Percentiles rank a stretch among this genome's conserved stretches.
These are phyloP conservation scores for Avena sativa DNA, from an alignment of 176 grass and related monocot species.

Conservation along the genomic window DNA sequence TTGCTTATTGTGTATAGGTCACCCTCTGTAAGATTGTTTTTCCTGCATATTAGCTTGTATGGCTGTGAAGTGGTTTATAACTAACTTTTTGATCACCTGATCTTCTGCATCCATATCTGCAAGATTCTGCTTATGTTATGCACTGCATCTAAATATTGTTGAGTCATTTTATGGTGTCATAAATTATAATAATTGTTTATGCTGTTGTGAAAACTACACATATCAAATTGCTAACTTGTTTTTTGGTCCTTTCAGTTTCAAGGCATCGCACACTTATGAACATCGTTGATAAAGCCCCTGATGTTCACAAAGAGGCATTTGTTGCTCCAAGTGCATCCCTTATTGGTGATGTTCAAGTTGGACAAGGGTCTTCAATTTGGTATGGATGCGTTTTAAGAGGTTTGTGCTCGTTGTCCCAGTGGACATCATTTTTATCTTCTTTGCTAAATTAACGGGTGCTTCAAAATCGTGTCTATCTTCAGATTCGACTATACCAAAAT, in stretches of 20 bases:
- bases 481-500: slow-evolving; percentile 25
- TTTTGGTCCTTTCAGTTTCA: slow-evolving; percentile 62
- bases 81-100: slow-evolving; percentile 12
- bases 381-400: slow-evolving; percentile 94
- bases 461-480: not conserved
- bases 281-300: slow-evolving; percentile 78
- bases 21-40: not conserved
- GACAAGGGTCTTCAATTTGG: slow-evolving; percentile 94
- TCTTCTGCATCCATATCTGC: slow-evolving; percentile 5
- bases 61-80: not conserved
- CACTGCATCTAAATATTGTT: slow-evolving; percentile 29
- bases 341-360: slow-evolving; percentile 89
- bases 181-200: slow-evolving; percentile 8
- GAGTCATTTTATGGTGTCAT: not conserved
- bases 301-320: slow-evolving; percentile 88
- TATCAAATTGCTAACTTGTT: slow-evolving; percentile 38
- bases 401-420: slow-evolving; percentile 41
- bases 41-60: slow-evolving; percentile 2
- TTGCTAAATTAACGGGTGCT: not conserved
- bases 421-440: slow-evolving; percentile 20
- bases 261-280: slow-evolving; percentile 96
- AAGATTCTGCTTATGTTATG: slow-evolving; percentile 10
- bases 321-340: slow-evolving; percentile 97
- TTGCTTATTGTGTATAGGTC: not conserved
- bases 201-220: not conserved